Evolutionary conservation across 805 yeast genomes (phyloP), one percentile per base, ranked within the genome.

Genomic region (Tanozyma kutaoensis): DNA sequence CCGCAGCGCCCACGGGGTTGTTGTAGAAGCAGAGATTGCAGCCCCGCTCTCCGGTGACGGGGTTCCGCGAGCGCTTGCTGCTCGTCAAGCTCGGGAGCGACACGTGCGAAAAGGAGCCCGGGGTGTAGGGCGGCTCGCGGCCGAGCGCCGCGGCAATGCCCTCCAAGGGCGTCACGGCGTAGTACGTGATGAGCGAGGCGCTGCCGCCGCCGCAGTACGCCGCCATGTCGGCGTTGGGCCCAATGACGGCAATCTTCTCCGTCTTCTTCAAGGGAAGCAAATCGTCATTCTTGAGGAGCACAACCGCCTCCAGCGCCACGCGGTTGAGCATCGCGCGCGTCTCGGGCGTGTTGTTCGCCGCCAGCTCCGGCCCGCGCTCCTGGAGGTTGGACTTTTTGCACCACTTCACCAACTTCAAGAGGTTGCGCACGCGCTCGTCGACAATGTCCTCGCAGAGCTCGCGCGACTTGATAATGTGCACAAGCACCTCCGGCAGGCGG

Each of bases 121-220:
- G 34, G n/a, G 51, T 18, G 27, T 54, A 55, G 14, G 39, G 37
- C 7, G 45, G 39, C 12, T 24, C 30, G 28, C 40, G 35, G 10
- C 47, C 53, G 27, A 52, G 32, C 28, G 49, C 51, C 11, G 44
- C 35, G 8, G 43, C 29, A 29, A 70, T 61, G 12, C 66, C 72
- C 12, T 66, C 64, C 24, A 43, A 58, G 3, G 73, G 72, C 10
- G 70, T 48, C 7, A 65, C 53, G 11, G 56, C 48, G 42, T 68
- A 65, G 40, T 66, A 58, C 4, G 72, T 61, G 14, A 48, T 45
- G 35, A 67, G 47, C 8, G 70, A 52, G 20, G 77, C 76, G 13
- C 76, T 70, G 6, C 79, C 79, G 35, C 79, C 79, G 31, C 79
- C 78, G 14, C 70, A 62, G 33, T 55, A 64, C 22, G 62, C 58